These are phyloP conservation scores for Penicillium silybi DNA, from an alignment of 495 filamentous ascomycete genomes.

Conservation along the genomic window DNA sequence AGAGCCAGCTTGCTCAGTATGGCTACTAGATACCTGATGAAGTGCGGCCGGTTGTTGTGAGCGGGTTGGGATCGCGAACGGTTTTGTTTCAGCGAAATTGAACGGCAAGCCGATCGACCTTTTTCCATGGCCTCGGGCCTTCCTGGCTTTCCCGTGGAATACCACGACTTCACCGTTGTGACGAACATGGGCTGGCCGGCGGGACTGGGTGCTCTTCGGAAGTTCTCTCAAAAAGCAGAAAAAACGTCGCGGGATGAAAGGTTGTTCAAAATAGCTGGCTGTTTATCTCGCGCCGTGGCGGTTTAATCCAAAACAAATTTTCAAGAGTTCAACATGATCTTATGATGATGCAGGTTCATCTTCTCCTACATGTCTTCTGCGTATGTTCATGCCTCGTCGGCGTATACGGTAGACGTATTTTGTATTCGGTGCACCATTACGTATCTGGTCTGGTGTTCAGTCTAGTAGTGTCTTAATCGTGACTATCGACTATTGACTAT, in stretches of 20 bases:
- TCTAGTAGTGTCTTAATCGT: too few species aligned
- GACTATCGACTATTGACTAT: too few species aligned
- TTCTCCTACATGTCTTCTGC: conserved; percentile 6
- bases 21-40: conserved; percentile 63
- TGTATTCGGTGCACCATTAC: too few species aligned
- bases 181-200: conserved; percentile 34
- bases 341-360: conserved; percentile 26
- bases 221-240: conserved; percentile 30
- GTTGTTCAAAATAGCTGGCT: conserved; percentile 47
- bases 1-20: conserved; percentile 64
- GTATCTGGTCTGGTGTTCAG: too few species aligned
- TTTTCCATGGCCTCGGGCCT: conserved; percentile 24
- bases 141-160: conserved; percentile 26
- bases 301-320: conserved; percentile 47
- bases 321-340: conserved; percentile 41
- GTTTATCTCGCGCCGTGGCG: conserved; percentile 46
- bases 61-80: conserved; percentile 44
- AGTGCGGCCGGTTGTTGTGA: conserved; percentile 46
- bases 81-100: conserved; percentile 45
- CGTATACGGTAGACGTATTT: neutral
- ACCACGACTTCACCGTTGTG: conserved; percentile 26
- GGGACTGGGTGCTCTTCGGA: conserved; percentile 29
- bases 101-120: conserved; percentile 44
- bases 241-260: conserved; percentile 44
- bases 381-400: neutral